Base-by-base conservation (phyloP, 2,329 filamentous ascomycete genomes). In the Simplicillium aogashimaense region DNA sequence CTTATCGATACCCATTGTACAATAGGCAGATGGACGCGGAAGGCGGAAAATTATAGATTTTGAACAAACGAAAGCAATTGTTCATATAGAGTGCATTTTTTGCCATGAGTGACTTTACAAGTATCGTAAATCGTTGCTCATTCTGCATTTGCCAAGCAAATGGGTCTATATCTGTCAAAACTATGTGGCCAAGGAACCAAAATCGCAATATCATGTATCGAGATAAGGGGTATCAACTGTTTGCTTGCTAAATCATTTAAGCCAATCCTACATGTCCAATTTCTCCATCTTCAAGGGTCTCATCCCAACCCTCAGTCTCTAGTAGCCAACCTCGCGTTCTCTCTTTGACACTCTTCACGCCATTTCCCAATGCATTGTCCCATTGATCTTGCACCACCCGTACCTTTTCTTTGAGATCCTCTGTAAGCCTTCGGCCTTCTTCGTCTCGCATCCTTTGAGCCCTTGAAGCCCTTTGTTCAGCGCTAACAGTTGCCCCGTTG, bases 331-430 rank as follows among this genome's bases (percentile, higher is more conserved):
- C 73, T 40, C 81, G 80, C 0, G 95, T 81, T 39, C 83, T 69
- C 55, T 79, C 76, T 61, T 86, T 90, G 46, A 89, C 80, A 13
- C 69, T 73, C 45, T 75, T 76, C 50, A 97, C 72, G 41, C 80
- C 77, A 46, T 81, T 79, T 1, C 89, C 90, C n/a, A 97, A 67
- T 5, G 86, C 88, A 52, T 87, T 85, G 29, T 74, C 70, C 90
- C 92, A 97, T 62, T 94, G 87, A 40, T 87, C 83, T 61, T 95
- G 88, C 29, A 97, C 86, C 47, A 89, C 78, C 28, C 82, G 77
- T 2, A 95, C 92, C 62, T 94, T 94, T 54, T 95, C 90, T 64
- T 97, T 92, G 49, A 97, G 62, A 54, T 95, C 90, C 37, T 81
- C 79, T 7, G 88, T 95, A 53, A 95, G 62, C 41, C 75, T 65